These are phyloP conservation scores for Cladophialophora immunda DNA, from an alignment of 2,329 filamentous ascomycete genomes.

Conservation along the genomic window DNA sequence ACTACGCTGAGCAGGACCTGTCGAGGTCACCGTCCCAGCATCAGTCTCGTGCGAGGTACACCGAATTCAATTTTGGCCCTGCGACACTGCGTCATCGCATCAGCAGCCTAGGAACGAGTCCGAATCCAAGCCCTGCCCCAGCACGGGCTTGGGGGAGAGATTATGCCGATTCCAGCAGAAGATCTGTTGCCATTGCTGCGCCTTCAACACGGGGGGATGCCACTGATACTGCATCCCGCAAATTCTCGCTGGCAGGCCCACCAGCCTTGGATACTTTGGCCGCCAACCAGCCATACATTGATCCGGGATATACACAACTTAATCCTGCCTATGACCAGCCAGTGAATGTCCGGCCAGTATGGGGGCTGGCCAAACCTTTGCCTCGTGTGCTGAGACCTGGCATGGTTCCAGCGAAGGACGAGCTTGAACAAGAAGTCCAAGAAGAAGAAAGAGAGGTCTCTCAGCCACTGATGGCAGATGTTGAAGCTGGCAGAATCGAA, in stretches of 20 bases:
- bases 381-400: conserved; percentile 63
- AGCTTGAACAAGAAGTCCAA: conserved; percentile 45
- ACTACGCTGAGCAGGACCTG: conserved; percentile 18
- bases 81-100: conserved; percentile 23
- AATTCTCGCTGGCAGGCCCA: conserved; percentile 44
- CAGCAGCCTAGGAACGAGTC: conserved; percentile 19
- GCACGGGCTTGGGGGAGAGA: conserved; percentile 16
- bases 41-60: conserved; percentile 18
- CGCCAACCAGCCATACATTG: conserved; percentile 57
- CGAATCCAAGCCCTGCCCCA: conserved; percentile 25
- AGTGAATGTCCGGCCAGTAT: conserved; percentile 59
- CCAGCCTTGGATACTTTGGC: conserved; percentile 35
- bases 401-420: conserved; percentile 59
- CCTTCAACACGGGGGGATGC: conserved; percentile 15
- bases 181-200: conserved; percentile 27
- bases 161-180: conserved; percentile 15
- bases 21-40: conserved; percentile 17
- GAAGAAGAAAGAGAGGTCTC: conserved; percentile 15
- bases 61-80: conserved; percentile 21
- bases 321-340: conserved; percentile 65
- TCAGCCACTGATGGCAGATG: conserved; percentile 5
- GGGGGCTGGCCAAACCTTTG: conserved; percentile 63
- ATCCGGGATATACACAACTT: conserved; percentile 62
- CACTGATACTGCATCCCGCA: conserved; percentile 28
- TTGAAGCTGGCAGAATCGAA: conserved; percentile 29